Base-by-base conservation (phyloP, 2,329 filamentous ascomycete species). In the Alternaria triticina region DNA sequence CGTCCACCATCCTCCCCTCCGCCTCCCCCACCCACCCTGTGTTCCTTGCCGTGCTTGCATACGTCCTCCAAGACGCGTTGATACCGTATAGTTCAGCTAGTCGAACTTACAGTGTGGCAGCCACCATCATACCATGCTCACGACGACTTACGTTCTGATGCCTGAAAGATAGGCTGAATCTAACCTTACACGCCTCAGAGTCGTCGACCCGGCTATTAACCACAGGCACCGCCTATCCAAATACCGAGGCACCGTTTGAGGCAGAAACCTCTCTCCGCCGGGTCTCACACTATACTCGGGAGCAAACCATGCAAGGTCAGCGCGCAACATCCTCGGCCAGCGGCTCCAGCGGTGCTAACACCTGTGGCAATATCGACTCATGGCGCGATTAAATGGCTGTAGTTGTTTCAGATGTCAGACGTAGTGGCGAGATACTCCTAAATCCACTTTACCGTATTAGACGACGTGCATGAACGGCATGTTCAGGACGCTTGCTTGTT, bases 381-480 rank as follows among this genome's bases (percentile, higher is more conserved):
- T 49, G 58, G 44, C 33, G 33, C 47, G 27, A 57, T 25, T 49
- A 49, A 20, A 20, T 43, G n/a, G 28, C 44, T 27, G 27, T 54
- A 22, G 27, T 27, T 46, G 62, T 65, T 65, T 65, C 63, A 65
- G 52, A 47, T 54, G 57, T 51, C 50, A 36, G 43, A 44, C 28
- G 43, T 23, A 47, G 59, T 55, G 62, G 58, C 46, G 36, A 56
- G 59, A 27, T 22, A 22, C 20, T 3, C 2, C 20, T n/a, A 13
- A 45, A 36, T 43, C 50, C 46, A 56, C 45, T 55, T 56, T 62
- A 20, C 63, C 60, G 30, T 20, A 47, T 62, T 33, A 40, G 54
- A 61, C 50, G 54, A 58, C 30, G 33, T 57, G 55, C 63, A 62
- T 65, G 59, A 59, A 57, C 63, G 51, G 33, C 23, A 49, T 44